Evolutionary conservation across 352 stramenopile species (phyloP), one percentile per base, ranked within the genome.

Genomic region (Thraustotheca clavata): DNA sequence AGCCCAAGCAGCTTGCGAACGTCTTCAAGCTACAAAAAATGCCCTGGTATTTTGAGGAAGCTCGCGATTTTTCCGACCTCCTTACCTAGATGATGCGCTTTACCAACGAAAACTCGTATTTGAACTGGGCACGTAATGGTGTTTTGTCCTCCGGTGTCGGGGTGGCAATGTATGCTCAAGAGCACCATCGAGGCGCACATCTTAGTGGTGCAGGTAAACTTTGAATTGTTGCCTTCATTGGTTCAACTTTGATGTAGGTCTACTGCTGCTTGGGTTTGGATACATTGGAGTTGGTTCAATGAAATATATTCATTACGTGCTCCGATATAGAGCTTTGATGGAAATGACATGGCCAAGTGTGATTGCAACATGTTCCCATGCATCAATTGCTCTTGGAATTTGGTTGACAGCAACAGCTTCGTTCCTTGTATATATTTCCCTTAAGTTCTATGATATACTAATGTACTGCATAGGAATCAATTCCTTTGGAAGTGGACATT

Each of bases 291-390:
- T 91, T 48, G 84, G 84, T 55, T 91, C 82, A 38, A 74, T 78
- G 65, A 94, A 94, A 77, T 94, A 94, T 77, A 89, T 94, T 74
- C 90, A 89, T 76, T 94, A 94, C 71, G 89, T 94, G 67, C 72
- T 91, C 62, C 84, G 84, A 63, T 94, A 90, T 71, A 82, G 84
- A 63, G 79, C 91, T 52, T 74, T 90, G 39, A 94, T 94, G 84
- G 82, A 90, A 71, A 74, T 91, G 59, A 89, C 82, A 69, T 91
- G 82, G 82, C 71, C 70, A 69, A 94, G 82, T 73, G 84, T 94
- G 73, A 80, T 91, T 60, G 82, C 77, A 69, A 82, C 84, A 40
- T 81, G 84, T 69, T 89, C 82, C 59, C 84, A 94, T 73, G 82
- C 84, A 43, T 83, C 82, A 38, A 83, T 86, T 59, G 84, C 82